Evolutionary conservation across 1,284 basidiomycete genomes (phyloP).

Genomic region (Trichosporon ovoides): DNA sequence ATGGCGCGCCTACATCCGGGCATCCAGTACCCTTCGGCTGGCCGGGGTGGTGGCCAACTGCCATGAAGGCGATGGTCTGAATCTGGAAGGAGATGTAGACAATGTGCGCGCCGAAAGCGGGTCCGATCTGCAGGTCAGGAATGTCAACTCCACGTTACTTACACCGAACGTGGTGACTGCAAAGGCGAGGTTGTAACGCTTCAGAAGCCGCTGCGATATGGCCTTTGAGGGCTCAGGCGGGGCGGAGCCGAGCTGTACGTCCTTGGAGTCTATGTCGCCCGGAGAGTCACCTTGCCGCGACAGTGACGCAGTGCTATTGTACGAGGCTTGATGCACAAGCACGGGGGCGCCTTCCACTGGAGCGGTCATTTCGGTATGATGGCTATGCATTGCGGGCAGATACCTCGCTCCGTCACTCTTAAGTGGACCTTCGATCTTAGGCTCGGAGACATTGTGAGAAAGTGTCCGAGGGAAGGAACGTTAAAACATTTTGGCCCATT

Average conservation of each 20-base stretch:
- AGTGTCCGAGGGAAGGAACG: neutral
- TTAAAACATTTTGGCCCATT: neutral
- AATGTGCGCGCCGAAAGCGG: constrained; percentile 8
- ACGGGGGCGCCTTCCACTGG: neutral
- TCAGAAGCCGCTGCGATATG: neutral
- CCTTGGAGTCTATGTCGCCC: neutral
- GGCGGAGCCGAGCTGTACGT: neutral
- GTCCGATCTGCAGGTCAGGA: constrained; percentile 8
- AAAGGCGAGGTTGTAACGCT: neutral
- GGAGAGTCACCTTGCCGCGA: neutral
- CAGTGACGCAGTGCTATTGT: neutral
- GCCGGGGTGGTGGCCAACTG: constrained; percentile 8
- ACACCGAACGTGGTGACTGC: constrained; percentile 1
- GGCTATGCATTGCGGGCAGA: neutral
- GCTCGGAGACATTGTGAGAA: neutral
- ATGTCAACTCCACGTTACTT: neutral
- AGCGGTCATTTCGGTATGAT: neutral
- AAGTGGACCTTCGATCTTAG: neutral
- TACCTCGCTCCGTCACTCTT: neutral
- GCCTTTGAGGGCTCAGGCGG: neutral
- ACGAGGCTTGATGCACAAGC: neutral
- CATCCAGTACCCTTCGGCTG: constrained; percentile 6
- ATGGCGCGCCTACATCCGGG: neutral
- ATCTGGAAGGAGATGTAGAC: constrained; percentile 12
- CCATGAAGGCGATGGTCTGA: constrained; percentile 9